phyloP scores from a whole-genome alignment of 1,284 basidiomycete genomes.

The Mycosarcoma maydis region DNA sequence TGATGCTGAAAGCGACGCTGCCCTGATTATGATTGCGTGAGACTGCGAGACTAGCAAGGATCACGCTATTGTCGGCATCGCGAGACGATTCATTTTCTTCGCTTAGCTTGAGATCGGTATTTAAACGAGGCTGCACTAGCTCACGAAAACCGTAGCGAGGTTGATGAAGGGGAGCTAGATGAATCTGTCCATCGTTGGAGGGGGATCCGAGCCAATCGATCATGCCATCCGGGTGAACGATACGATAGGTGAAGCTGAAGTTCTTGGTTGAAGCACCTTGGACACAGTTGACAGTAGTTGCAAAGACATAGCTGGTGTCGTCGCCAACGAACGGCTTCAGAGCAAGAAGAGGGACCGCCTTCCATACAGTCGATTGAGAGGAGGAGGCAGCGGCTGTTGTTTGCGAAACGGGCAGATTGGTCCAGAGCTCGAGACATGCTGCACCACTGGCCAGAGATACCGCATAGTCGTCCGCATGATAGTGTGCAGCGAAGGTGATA shows the following conservation, averaged over 20 bases:
- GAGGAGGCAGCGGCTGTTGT: slow-evolving; percentile 3
- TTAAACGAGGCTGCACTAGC: slow-evolving; percentile 8
- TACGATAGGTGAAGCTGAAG: slow-evolving; percentile 40
- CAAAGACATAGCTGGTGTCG: slow-evolving; percentile 17
- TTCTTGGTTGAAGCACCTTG: slow-evolving; percentile 3
- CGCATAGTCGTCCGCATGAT: slow-evolving; percentile 23
- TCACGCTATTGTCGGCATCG: background rate
- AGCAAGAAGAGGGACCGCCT: slow-evolving; percentile 13
- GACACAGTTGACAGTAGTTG: slow-evolving; percentile 18
- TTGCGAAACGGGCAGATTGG: slow-evolving; percentile 18
- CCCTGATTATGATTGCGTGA: background rate
- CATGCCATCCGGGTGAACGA: slow-evolving; percentile 36
- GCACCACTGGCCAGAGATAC: slow-evolving; percentile 18
- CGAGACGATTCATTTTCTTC: background rate
- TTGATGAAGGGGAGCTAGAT: slow-evolving; percentile 1
- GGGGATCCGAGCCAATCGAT: slow-evolving; percentile 44
- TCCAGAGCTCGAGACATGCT: slow-evolving; percentile 40
- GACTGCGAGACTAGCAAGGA: slow-evolving; percentile 2
- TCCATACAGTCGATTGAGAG: slow-evolving; percentile 21
- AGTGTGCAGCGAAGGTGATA: slow-evolving; percentile 26
- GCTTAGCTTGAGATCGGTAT: slow-evolving; percentile 6
- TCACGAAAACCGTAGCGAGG: slow-evolving; percentile 8
- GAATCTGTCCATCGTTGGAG: slow-evolving; percentile 32
- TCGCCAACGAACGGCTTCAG: slow-evolving; percentile 1
- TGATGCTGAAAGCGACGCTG: slow-evolving; percentile 18